Base-by-base conservation (phyloP, 345 rosid species). In the Melastoma malabathricum region DNA sequence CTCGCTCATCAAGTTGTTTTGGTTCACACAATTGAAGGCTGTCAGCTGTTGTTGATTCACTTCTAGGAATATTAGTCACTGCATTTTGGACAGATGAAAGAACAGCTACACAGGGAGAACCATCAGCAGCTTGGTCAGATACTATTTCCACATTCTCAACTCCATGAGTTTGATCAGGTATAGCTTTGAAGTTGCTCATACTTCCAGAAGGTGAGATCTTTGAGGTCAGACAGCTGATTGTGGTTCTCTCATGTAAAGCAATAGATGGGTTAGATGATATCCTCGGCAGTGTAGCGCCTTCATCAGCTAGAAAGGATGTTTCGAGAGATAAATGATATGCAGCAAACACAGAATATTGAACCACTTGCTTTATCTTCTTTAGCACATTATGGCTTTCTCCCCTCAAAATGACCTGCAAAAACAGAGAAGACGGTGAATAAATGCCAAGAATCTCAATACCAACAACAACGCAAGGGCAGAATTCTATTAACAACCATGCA, bases 241-340 rank as follows among this genome's bases (percentile, higher is more conserved):
- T 58, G 52, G 54, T 60, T 62, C 63, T 69, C 59, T 84, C 85
- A 16, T 80, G 66, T 57, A 65, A 57, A 46, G 70, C 23, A 54
- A 64, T 25, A 13, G 76, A 70, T 56, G 52, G 67, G 54, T 74
- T 79, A 47, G 55, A 64, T 44, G 46, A 60, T 67, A 74, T 60
- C 61, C 61, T 81, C 61, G 99, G 97, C 67, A 93, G 82, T 51
- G 81, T 79, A 68, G 99, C 99, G 57, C 97, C 97, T 80, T 93
- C 99, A 59, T 93, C 99, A 31, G 96, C 97, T 63, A 93, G 99
- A 61, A 88, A 93, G 43, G 94, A 93, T 64, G 99, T 88, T 74
- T 93, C 95, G 7, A 87, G 80, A 8, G 92, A 83, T 51, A 93
- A 63, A 65, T 93, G 99, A 71, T 88, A 81, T 51, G 99, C 99